Evolutionary conservation across 75 land plant genomes (phyloP).

Genomic region (Cryptomeria japonica): DNA sequence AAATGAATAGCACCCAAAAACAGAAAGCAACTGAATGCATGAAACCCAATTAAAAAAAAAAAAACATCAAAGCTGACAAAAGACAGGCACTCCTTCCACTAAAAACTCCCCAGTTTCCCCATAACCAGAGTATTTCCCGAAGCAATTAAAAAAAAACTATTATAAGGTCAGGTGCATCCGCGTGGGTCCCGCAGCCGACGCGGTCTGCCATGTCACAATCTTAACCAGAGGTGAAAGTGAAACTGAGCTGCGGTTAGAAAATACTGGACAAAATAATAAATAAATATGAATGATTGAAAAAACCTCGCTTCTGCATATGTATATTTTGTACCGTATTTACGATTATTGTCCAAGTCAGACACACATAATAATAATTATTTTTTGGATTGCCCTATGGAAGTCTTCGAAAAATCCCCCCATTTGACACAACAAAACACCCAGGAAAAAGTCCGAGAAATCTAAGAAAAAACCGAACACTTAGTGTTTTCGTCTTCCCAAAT

Average conservation of each 20-base stretch:
- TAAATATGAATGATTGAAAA: not conserved
- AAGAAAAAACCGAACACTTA: not conserved
- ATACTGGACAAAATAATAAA: not conserved
- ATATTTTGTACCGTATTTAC: not conserved
- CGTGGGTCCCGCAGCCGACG: not conserved
- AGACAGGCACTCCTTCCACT: no score
- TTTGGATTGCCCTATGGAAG: not conserved
- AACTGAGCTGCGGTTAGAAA: not conserved
- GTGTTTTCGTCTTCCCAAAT: not conserved
- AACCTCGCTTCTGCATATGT: not conserved
- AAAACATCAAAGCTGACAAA: no score
- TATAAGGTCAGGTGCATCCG: not conserved
- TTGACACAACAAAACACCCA: not conserved
- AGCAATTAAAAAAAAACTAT: not conserved
- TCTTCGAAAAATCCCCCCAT: not conserved
- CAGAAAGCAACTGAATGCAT: no score
- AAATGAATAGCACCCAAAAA: no score
- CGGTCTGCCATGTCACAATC: not conserved
- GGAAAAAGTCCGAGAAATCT: not conserved
- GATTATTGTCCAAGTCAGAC: not conserved
- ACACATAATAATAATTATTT: not conserved
- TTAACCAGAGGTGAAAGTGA: not conserved
- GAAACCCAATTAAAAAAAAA: no score
- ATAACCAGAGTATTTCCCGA: no score
- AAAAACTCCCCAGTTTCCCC: no score